A percentile compares a stretch with the other conserved stretches of the same genome.
These are phyloP conservation scores for Podaxis rugospora DNA, from an alignment of 768 basidiomycete genomes.

Conservation along the genomic window DNA sequence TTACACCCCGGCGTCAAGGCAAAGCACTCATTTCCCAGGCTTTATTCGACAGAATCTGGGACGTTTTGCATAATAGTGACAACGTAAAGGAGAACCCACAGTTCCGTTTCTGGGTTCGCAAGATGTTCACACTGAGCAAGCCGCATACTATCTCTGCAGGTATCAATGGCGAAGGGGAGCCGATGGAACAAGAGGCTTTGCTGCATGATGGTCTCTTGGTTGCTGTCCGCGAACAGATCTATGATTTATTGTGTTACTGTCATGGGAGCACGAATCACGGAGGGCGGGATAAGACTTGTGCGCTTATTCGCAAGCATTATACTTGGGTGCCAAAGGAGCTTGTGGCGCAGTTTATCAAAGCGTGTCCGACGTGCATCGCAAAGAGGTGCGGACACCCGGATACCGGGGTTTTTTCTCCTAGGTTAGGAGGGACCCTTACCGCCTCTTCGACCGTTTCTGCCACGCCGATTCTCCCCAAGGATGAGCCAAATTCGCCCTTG, in stretches of 20 bases:
- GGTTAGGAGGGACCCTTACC: not conserved
- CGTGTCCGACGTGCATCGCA: conserved; percentile 69
- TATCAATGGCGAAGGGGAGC: conserved; percentile 14
- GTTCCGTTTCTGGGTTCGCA: conserved; percentile 81
- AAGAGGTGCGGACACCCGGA: conserved; percentile 35
- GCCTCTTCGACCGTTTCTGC: not conserved
- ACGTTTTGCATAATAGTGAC: conserved; percentile 53
- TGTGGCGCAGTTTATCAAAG: conserved; percentile 71
- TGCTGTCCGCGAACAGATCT: conserved; percentile 74
- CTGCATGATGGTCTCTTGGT: conserved; percentile 71
- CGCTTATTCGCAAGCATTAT: conserved; percentile 62
- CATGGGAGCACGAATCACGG: conserved; percentile 65
- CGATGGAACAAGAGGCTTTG: conserved; percentile 39
- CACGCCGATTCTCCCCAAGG: not conserved
- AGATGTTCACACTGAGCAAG: conserved; percentile 63
- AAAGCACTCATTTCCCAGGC: conserved; percentile 72
- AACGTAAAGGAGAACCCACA: conserved; percentile 50
- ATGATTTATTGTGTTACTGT: conserved; percentile 70
- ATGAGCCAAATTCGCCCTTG: conserved; percentile 14
- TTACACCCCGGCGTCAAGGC: conserved; percentile 49
- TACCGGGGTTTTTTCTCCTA: not conserved
- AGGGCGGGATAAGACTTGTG: conserved; percentile 76
- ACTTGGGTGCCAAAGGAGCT: conserved; percentile 86
- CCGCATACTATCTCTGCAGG: conserved; percentile 24
- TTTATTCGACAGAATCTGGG: conserved; percentile 71